phyloP scores from a whole-genome alignment of 1,139 yeast species.

The Taiozyma sp. region DNA sequence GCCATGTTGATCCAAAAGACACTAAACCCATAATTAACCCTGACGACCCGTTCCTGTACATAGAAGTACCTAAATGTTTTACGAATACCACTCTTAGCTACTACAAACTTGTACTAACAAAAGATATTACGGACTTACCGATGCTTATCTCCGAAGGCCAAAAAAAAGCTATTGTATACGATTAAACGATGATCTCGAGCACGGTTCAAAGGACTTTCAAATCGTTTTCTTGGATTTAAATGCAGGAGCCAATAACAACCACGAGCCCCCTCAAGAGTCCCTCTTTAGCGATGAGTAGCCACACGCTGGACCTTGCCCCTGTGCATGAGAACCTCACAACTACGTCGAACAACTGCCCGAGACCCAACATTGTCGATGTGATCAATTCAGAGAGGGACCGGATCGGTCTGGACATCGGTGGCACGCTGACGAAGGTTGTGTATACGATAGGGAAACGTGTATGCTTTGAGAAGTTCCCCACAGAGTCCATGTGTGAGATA shows the following conservation, averaged over 20 bases:
- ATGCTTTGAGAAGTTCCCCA: constrained; percentile 82
- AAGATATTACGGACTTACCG: background rate
- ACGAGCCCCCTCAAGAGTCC: background rate
- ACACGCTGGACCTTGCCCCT: background rate
- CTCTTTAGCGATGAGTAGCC: background rate
- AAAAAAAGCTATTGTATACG: too few relatives aligned
- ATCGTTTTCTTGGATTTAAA: background rate
- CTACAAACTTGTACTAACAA: too few relatives aligned
- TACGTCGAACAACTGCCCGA: background rate
- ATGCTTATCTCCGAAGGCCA: too few relatives aligned
- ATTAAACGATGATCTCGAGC: background rate
- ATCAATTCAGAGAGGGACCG: constrained; percentile 54
- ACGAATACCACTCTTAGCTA: background rate
- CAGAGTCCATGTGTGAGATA: constrained; percentile 73
- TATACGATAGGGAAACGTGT: constrained; percentile 67
- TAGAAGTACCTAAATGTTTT: background rate
- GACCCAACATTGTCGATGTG: constrained; percentile 39
- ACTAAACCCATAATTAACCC: background rate
- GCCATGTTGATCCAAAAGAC: constrained; percentile 53
- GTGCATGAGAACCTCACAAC: background rate
- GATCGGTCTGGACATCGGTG: constrained; percentile 61
- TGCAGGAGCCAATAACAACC: background rate
- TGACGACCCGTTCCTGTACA: background rate
- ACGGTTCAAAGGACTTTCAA: background rate
- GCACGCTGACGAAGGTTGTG: constrained; percentile 85